Evolutionary conservation across 1,284 basidiomycete genomes (phyloP), one percentile per base, ranked within the genome.

Genomic region (Pyrrhoderma noxium): DNA sequence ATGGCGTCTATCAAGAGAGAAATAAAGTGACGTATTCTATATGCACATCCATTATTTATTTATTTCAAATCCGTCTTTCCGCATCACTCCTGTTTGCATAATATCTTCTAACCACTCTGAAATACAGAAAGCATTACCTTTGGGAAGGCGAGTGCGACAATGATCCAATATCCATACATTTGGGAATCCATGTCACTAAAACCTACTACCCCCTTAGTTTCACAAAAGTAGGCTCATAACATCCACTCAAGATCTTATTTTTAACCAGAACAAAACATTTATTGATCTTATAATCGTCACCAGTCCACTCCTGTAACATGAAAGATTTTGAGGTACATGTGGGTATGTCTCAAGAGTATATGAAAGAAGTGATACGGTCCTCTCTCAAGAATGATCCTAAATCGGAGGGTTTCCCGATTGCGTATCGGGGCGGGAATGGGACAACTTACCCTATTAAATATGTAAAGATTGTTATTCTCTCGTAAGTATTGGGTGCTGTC

Each of bases 251-350:
- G 27, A 23, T 36, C 16, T 27, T 13, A n/a, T 47, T 38, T n/a
- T 23, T n/a, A 22, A 21, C 13, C 2, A 22, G 8, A 19, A n/a
- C 59, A 21, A 21, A 35, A 45, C n/a, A 16, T 37, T 37, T 22
- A 16, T 16, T 5, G 7, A 18, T 40, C 38, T 40, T 5, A 40
- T 3, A n/a, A 4, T 44, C 8, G 7, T 21, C 5, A 4, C 38
- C 5, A 51, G 49, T 48, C 13, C 86, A 89, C 63, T 85, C 85
- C 37, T 90, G 87, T 62, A 89, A 87, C 60, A 81, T 86, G 78
- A 86, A 86, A 61, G 83, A 87, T 47, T 84, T 89, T 69, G 83
- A 81, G 62, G 61, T 89, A 3, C 79, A 76, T 56, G 73, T 81
- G 27, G 86, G 86, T 2, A 65, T 75, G 44, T 72, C 74, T n/a